These are phyloP conservation scores for Exserohilum turcica DNA, from an alignment of 2,329 filamentous ascomycete species.

Conservation along the genomic window DNA sequence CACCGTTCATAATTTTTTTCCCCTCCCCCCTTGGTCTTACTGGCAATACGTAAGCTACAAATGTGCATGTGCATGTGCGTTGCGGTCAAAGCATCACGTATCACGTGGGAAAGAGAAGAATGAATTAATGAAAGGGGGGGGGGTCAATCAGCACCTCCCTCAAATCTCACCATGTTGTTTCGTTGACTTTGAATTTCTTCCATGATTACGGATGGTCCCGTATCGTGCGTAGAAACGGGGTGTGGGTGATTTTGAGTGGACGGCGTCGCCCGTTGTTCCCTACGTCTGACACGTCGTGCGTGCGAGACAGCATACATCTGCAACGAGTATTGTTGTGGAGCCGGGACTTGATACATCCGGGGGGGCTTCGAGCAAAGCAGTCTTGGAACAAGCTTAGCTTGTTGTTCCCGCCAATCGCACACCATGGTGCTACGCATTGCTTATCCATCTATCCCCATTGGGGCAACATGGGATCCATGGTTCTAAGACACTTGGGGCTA, in stretches of 20 bases:
- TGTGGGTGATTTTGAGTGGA: no score
- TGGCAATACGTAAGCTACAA: no score
- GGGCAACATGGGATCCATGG: constrained; percentile 8
- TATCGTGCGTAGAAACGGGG: no score
- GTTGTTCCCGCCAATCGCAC: constrained; percentile 26
- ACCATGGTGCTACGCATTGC: constrained; percentile 3
- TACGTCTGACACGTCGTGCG: constrained; percentile 27
- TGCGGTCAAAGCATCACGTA: no score
- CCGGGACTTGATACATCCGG: constrained; percentile 44
- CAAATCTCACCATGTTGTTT: no score
- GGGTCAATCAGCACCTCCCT: no score
- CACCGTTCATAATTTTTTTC: no score
- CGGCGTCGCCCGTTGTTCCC: no score
- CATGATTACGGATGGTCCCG: no score
- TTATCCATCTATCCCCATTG: constrained; percentile 5
- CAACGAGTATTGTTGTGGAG: constrained; percentile 35
- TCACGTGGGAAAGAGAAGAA: neutral
- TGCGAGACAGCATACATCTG: constrained; percentile 22
- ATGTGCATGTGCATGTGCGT: no score
- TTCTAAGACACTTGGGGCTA: neutral
- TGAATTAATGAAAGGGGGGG: no score
- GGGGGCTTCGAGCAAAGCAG: constrained; percentile 22
- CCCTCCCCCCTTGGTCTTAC: neutral
- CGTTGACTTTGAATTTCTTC: no score
- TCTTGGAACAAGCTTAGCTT: constrained; percentile 42